Evolutionary conservation across 495 filamentous ascomycete genomes (phyloP).

Genomic region (Neurospora sp.): DNA sequence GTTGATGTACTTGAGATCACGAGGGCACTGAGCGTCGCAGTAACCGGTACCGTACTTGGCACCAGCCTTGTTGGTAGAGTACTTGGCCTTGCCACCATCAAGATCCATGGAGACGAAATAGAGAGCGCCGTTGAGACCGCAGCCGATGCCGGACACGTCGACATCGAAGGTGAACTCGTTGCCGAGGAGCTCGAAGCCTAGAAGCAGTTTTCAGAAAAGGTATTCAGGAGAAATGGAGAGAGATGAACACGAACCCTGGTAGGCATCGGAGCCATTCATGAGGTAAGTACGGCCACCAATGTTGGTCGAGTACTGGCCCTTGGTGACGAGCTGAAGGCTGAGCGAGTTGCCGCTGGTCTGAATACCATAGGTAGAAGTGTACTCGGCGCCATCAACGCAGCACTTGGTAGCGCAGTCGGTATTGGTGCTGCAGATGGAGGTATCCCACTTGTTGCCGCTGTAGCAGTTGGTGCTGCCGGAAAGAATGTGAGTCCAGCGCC

Average conservation of each 20-base stretch:
- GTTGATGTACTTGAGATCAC: slow-evolving; percentile 43
- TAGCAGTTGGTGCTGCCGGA: slow-evolving; percentile 38
- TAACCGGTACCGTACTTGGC: slow-evolving; percentile 50
- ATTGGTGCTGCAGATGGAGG: slow-evolving; percentile 26
- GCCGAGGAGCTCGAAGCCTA: slow-evolving; percentile 40
- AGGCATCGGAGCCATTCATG: slow-evolving; percentile 40
- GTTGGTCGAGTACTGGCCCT: slow-evolving; percentile 37
- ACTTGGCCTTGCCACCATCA: slow-evolving; percentile 44
- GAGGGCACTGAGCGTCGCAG: slow-evolving; percentile 50
- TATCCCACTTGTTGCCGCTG: slow-evolving; percentile 38
- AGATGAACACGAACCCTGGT: slow-evolving; percentile 31
- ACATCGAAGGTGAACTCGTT: slow-evolving; percentile 55
- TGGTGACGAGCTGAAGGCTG: slow-evolving; percentile 47
- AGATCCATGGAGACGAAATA: slow-evolving; percentile 50
- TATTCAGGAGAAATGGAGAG: neutral
- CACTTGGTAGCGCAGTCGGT: slow-evolving; percentile 33
- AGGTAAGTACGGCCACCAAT: slow-evolving; percentile 46
- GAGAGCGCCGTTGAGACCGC: slow-evolving; percentile 49
- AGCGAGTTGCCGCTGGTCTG: slow-evolving; percentile 38
- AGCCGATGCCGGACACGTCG: slow-evolving; percentile 42
- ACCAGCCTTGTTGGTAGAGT: slow-evolving; percentile 46
- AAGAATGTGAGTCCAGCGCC: slow-evolving; percentile 39
- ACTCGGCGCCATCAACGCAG: slow-evolving; percentile 40
- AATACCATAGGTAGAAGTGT: slow-evolving; percentile 37
- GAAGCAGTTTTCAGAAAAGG: neutral